These are phyloP conservation scores for Syzygium oleosum DNA, from an alignment of 345 rosid species.

Conservation along the genomic window DNA sequence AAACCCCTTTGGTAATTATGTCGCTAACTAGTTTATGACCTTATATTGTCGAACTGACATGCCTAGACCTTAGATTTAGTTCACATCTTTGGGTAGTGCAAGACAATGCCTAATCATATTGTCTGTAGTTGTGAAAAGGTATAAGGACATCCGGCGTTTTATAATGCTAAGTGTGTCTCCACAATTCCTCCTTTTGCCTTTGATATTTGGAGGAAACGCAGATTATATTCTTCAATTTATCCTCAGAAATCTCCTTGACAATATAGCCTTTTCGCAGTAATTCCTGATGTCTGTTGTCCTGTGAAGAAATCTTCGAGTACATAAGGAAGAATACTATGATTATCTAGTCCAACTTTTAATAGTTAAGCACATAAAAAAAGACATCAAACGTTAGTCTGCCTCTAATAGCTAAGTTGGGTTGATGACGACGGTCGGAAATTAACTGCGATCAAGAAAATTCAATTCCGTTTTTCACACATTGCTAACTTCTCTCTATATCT, in stretches of 20 bases:
- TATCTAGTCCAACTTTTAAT: neutral
- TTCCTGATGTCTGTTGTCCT: neutral
- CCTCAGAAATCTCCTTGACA: neutral
- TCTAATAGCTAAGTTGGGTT: neutral
- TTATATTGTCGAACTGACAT: neutral
- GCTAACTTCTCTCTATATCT: neutral
- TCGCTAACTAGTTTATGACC: neutral
- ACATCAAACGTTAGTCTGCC: neutral
- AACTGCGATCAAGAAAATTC: neutral
- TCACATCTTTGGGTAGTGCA: neutral
- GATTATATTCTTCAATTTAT: neutral
- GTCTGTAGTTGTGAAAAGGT: neutral
- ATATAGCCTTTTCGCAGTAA: neutral
- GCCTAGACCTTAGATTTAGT: neutral
- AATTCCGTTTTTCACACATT: neutral
- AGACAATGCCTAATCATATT: neutral
- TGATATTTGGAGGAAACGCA: neutral
- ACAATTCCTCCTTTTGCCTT: neutral
- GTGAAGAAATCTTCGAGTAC: neutral
- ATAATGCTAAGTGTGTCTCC: neutral
- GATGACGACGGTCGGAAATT: neutral
- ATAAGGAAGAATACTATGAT: neutral
- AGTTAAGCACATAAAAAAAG: neutral
- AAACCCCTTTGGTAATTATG: neutral
- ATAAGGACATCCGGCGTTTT: neutral